Evolutionary conservation across 1,139 yeast species (phyloP).

Genomic region (Hyphopichia khmerensis): DNA sequence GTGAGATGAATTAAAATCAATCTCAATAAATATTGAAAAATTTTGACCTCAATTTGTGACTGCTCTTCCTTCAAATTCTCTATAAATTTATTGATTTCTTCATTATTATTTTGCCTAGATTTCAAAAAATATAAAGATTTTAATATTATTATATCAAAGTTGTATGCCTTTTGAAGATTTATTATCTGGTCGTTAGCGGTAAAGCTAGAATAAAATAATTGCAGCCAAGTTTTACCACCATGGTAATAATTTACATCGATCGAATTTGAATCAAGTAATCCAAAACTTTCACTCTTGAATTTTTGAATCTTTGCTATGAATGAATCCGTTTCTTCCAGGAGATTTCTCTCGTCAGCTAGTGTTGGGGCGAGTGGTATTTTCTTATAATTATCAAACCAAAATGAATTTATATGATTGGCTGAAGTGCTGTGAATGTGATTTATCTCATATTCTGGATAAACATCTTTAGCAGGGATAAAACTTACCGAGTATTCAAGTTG

Average conservation of each 20-base stretch:
- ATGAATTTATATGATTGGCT: constrained; percentile 14
- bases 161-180: constrained; percentile 26
- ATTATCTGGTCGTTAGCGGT: constrained; percentile 18
- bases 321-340: neutral
- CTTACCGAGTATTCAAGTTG: constrained; percentile 24
- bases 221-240: neutral
- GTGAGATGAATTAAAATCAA: constrained; percentile 15
- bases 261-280: neutral
- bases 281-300: neutral
- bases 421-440: constrained; percentile 10
- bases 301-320: neutral
- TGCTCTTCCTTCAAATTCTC: constrained; percentile 13
- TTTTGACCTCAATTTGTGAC: constrained; percentile 11
- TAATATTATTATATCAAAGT: constrained; percentile 22
- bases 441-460: neutral
- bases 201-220: constrained; percentile 19
- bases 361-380: neutral
- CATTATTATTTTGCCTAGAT: neutral
- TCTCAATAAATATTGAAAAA: constrained; percentile 17
- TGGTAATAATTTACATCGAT: neutral
- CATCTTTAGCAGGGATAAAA: constrained; percentile 12
- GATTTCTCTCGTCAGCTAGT: neutral
- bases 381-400: constrained; percentile 14
- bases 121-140: constrained; percentile 14
- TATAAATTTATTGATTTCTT: neutral